A percentile compares a stretch with the other conserved stretches of the same genome.
phyloP scores from a whole-genome alignment of 1,284 basidiomycete species.

The Ceratobasidium sp. region DNA sequence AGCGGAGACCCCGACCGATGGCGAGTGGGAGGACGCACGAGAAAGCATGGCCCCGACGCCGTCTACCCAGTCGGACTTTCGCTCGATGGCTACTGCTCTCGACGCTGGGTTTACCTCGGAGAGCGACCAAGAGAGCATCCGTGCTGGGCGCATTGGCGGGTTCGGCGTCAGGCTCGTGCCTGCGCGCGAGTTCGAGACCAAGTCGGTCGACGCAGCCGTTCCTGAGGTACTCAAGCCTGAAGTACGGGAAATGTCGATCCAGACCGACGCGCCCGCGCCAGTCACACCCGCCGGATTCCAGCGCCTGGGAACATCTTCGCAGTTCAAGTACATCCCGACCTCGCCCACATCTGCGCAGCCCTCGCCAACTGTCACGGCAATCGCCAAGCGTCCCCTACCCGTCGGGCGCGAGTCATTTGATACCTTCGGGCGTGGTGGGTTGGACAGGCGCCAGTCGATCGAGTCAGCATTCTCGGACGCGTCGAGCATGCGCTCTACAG shows the following conservation, averaged over 20 bases:
- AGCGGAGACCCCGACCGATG: slow-evolving; percentile 76
- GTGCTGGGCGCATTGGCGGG: slow-evolving; percentile 55
- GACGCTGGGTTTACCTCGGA: slow-evolving; percentile 54
- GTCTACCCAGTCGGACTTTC: slow-evolving; percentile 55
- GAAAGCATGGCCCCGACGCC: slow-evolving; percentile 67
- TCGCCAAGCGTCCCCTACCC: slow-evolving; percentile 59
- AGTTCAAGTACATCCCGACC: slow-evolving; percentile 81
- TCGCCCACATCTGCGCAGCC: slow-evolving; percentile 54
- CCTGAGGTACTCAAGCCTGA: slow-evolving; percentile 65
- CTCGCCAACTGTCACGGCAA: slow-evolving; percentile 52
- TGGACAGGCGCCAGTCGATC: slow-evolving; percentile 65
- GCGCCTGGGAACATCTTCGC: slow-evolving; percentile 72
- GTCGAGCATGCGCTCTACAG: slow-evolving; percentile 38
- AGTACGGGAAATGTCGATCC: slow-evolving; percentile 77
- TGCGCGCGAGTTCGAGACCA: slow-evolving; percentile 40
- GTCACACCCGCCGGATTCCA: slow-evolving; percentile 62
- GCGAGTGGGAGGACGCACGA: slow-evolving; percentile 84
- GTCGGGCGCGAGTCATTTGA: slow-evolving; percentile 63
- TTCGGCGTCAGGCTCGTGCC: neutral
- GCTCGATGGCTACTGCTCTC: slow-evolving; percentile 52
- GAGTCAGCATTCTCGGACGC: slow-evolving; percentile 63
- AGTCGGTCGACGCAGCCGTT: slow-evolving; percentile 50
- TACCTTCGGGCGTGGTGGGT: slow-evolving; percentile 55
- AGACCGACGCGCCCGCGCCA: slow-evolving; percentile 69
- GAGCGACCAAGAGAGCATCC: slow-evolving; percentile 75